Evolutionary conservation across 805 yeast species (phyloP), one percentile per base, ranked within the genome.

Genomic region (Sungouiella blattae): DNA sequence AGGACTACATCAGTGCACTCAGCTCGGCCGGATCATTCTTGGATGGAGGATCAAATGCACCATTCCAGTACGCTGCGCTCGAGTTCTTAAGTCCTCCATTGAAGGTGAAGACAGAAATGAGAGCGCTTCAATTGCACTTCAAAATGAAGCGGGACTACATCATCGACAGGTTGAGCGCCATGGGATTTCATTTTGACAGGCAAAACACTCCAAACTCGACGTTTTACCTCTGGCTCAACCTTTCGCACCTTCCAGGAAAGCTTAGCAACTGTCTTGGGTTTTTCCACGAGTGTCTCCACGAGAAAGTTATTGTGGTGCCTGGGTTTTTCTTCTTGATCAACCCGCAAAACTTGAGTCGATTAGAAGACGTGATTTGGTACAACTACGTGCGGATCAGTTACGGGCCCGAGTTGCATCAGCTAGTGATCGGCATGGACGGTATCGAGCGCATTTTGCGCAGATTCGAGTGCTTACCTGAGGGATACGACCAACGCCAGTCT

Each of bases 31-130:
- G 82, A 2, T 76, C 81, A 1, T 77, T 62, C 40, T 56, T 77
- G 39, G 83, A 77, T 41, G 83, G 83, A 30, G 83, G 83, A 20
- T 64, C 78, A 14, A 77, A 77, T 47, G 73, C 75, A 18, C 81
- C 82, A 1, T 75, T 77, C 64, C 83, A 77, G 46, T 72, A 69
- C 44, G 80, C 78, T 21, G 81, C 82, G 1, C 60, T 75, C 16
- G 73, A 75, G 29, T 71, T 75, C 53, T 62, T 77, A 45, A 58
- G 73, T 28, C 80, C 80, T 17, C 81, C 81, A n/a, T 43, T 51
- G 26, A 57, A 64, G 27, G 82, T 77, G 2, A 64, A 55, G 43
- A 46, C 55, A 14, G 83, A 77, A 50, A 77, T 77, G 70, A 67
- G 69, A 44, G 81, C 82, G 3, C 63, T 77, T 22, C 83, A 77